Percentiles rank a stretch among this genome's conserved stretches.
These are phyloP conservation scores for Cyclocybe aegerita DNA, from an alignment of 768 basidiomycete species.

Conservation along the genomic window DNA sequence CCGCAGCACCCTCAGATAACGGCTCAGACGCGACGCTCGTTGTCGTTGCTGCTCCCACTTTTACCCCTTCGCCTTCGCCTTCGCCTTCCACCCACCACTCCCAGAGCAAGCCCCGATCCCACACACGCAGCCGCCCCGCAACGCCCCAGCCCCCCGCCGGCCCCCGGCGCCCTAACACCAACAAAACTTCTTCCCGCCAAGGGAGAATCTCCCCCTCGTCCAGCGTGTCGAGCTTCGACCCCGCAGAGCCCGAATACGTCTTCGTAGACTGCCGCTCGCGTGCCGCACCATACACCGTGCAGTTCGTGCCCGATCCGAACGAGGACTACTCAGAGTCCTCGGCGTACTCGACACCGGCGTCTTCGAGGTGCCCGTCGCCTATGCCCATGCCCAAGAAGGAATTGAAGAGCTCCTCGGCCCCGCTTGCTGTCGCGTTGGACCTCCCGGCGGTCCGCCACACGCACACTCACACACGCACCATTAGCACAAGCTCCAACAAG, in stretches of 20 bases:
- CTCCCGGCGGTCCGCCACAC: background rate
- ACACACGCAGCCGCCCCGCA: background rate
- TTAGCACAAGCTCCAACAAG: conserved; percentile 10
- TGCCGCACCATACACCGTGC: conserved; percentile 15
- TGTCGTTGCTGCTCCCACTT: too few species aligned
- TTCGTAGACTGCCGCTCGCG: conserved; percentile 10
- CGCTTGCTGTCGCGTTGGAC: background rate
- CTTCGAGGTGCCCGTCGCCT: conserved; percentile 17
- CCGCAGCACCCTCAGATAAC: background rate
- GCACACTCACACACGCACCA: conserved; percentile 1
- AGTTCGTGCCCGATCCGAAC: background rate
- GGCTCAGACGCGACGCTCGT: too few species aligned
- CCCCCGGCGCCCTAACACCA: background rate
- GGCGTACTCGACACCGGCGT: conserved; percentile 10
- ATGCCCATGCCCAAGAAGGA: background rate
- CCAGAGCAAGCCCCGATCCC: background rate
- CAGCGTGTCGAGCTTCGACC: background rate
- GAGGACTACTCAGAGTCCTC: background rate
- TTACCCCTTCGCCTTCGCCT: background rate
- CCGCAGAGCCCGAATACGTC: conserved; percentile 14
- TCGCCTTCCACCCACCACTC: background rate
- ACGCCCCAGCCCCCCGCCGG: background rate
- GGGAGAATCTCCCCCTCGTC: conserved; percentile 10
- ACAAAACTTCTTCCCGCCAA: too few species aligned
- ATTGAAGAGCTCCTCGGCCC: too few species aligned